phyloP scores from a whole-genome alignment of 2,329 filamentous ascomycete species.

The Ampelomyces quisqualis region DNA sequence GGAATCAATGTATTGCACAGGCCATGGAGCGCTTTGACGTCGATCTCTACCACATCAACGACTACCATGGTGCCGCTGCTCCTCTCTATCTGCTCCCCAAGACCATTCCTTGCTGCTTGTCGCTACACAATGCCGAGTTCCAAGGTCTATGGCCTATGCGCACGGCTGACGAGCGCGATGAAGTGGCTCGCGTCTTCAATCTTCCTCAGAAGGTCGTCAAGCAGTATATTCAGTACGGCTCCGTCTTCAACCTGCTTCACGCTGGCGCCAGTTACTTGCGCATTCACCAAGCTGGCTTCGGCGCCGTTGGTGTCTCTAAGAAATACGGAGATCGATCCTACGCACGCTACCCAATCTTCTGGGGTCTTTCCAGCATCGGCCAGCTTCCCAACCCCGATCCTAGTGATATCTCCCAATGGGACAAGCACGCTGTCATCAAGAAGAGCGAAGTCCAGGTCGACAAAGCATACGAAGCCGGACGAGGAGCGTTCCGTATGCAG shows the following conservation, averaged over 20 bases:
- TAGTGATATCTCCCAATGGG: neutral
- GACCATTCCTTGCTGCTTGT: neutral
- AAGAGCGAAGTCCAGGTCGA: neutral
- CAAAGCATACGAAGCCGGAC: neutral
- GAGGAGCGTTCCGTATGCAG: neutral
- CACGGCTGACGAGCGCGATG: neutral
- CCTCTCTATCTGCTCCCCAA: neutral
- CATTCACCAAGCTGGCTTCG: neutral
- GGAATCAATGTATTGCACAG: neutral
- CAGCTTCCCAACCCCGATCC: neutral
- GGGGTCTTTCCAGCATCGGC: neutral
- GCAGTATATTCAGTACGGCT: neutral
- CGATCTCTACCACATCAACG: neutral
- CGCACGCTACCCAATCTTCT: neutral
- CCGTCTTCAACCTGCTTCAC: neutral
- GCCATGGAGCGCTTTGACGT: neutral
- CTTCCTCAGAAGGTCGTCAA: neutral
- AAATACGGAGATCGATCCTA: neutral
- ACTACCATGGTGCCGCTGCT: neutral
- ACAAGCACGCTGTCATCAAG: neutral
- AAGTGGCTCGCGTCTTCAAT: neutral
- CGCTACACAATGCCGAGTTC: neutral
- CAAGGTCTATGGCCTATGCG: slow-evolving; percentile 1
- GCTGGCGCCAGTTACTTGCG: neutral
- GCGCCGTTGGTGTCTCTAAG: neutral